These are phyloP conservation scores for Knoxia roxburghii DNA, from an alignment of 257 asterid species.

Conservation along the genomic window DNA sequence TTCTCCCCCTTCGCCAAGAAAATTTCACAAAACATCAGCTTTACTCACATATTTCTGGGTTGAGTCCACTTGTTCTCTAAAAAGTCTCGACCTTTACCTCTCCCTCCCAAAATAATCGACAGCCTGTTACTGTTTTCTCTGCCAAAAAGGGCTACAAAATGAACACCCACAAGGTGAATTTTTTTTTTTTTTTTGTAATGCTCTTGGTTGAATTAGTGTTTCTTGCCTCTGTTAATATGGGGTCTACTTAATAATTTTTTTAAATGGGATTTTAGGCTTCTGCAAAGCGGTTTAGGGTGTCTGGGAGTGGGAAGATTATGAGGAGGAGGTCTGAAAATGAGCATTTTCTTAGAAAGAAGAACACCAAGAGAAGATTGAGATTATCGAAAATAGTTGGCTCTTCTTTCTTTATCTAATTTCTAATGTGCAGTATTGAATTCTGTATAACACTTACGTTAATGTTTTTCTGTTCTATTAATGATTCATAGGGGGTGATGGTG, in stretches of 20 bases:
- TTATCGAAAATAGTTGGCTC: conserved; percentile 74
- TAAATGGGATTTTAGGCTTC: conserved; percentile 59
- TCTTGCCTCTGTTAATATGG: not conserved
- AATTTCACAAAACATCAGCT: conserved; percentile 42
- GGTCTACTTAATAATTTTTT: not conserved
- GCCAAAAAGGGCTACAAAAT: conserved; percentile 67
- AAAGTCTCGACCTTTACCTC: conserved; percentile 13
- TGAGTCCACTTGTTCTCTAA: conserved; percentile 42
- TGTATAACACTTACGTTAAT: not conserved
- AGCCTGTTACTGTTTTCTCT: conserved; percentile 37
- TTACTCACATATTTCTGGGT: conserved; percentile 40
- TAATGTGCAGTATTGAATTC: not conserved
- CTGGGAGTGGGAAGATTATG: conserved; percentile 89
- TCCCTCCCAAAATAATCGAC: conserved; percentile 24
- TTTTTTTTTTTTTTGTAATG: not conserved
- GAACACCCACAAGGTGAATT: conserved; percentile 78
- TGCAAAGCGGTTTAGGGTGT: conserved; percentile 81
- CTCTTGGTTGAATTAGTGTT: not conserved
- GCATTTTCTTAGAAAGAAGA: conserved; percentile 90
- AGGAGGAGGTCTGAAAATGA: conserved; percentile 99
- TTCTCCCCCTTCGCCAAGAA: conserved; percentile 36
- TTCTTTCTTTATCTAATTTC: conserved; percentile 7
- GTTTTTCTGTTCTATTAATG: not conserved
- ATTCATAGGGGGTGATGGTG: too few species aligned
- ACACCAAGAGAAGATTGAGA: conserved; percentile 74